Evolutionary conservation across 2,329 filamentous ascomycete genomes (phyloP), one percentile per base, ranked within the genome.

Genomic region (Aspergillus spinulosporus): DNA sequence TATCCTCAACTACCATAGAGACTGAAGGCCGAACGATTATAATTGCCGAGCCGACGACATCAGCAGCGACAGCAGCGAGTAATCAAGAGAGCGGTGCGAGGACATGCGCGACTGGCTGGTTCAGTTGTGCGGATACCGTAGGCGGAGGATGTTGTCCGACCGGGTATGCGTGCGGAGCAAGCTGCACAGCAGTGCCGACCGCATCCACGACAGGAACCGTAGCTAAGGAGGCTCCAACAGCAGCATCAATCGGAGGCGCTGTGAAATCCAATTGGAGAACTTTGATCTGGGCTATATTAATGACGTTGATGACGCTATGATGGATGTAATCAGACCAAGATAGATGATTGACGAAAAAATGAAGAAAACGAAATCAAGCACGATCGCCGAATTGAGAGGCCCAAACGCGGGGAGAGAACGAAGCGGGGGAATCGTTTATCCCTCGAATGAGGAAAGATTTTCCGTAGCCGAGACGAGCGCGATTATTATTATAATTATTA

Each of bases 121-220:
- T 84, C 61, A 82, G 74, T 62, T 97, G 81, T 83, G 85, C 79
- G 64, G 83, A 72, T 54, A 78, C 82, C n/a, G 77, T 82, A 0
- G 84, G 88, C 0, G 86, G 91, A 0, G 92, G 91, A 5, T 97
- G 93, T 72, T 97, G 93, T 78, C 92, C 92, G 0, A 81, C 75
- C 42, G 89, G 90, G 1, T 96, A 88, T 71, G 73, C 73, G 3
- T 96, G 91, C 73, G 91, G 89, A 1, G 80, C 80, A 15, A 91
- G 87, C 69, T 95, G 90, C 74, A 87, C 85, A 31, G 81, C 84
- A 4, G 76, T 73, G 5, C 72, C 63, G 12, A 77, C 75, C 48
- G 79, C 74, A 5, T 79, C 78, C 5, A 76, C 79, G 45, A 86
- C 83, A n/a, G 81, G 75, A 5, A 83, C 81, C 29, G 70, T 77